A percentile compares a stretch with the other conserved stretches of the same genome.
Evolutionary conservation across 208 protist species (phyloP).

Genomic region (Acanthamoeba castellanii): DNA sequence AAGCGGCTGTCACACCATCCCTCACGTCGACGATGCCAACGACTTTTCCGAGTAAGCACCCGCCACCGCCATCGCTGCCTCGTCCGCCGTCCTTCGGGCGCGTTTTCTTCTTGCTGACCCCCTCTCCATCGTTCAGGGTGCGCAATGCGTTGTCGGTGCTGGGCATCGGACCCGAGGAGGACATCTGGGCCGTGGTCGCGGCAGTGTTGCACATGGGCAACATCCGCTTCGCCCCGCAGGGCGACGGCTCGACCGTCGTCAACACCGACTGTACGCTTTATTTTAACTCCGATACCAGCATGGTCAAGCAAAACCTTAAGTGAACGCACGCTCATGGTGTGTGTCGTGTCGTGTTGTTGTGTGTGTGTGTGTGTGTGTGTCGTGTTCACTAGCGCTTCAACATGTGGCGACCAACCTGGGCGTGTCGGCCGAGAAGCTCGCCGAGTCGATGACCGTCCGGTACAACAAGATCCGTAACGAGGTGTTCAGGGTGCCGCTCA

Average conservation of each 20-base stretch:
- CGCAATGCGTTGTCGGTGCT: conserved; percentile 67
- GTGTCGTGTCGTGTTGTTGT: background rate
- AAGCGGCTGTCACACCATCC: conserved; percentile 83
- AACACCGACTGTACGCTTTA: conserved; percentile 43
- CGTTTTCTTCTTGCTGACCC: background rate
- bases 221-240: conserved; percentile 58
- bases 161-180: conserved; percentile 56
- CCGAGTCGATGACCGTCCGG: background rate
- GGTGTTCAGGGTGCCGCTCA: conserved; percentile 49
- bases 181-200: conserved; percentile 55
- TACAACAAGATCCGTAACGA: conserved; percentile 69
- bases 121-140: background rate
- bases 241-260: conserved; percentile 57
- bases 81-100: background rate
- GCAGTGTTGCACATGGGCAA: conserved; percentile 71
- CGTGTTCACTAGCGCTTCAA: background rate
- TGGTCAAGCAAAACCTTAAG: background rate
- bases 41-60: conserved; percentile 89
- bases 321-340: background rate
- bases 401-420: conserved; percentile 28
- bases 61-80: background rate
- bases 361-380: background rate
- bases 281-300: background rate
- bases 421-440: conserved; percentile 43
- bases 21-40: conserved; percentile 89